These are phyloP conservation scores for Suillus paluster DNA, from an alignment of 768 basidiomycete species.

Conservation along the genomic window DNA sequence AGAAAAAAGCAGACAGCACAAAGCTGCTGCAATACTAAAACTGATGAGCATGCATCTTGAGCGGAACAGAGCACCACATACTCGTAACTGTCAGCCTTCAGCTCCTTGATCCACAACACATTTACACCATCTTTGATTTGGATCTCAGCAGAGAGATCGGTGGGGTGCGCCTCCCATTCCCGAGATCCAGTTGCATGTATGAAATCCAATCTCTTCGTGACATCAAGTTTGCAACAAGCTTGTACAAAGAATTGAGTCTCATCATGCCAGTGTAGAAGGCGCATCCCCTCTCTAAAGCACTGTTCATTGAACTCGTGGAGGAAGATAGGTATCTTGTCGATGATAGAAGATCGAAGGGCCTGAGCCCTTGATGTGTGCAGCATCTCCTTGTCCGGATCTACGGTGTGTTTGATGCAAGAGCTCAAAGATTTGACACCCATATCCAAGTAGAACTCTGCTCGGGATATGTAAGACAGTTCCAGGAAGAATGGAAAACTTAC, in stretches of 20 bases:
- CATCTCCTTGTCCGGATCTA: constrained; percentile 48
- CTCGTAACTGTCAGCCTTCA: constrained; percentile 86
- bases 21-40: constrained; percentile 75
- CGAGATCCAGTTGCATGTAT: constrained; percentile 31
- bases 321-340: constrained; percentile 85
- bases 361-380: constrained; percentile 37
- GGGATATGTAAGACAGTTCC: not conserved
- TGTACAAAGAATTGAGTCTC: constrained; percentile 66
- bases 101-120: constrained; percentile 70
- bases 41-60: constrained; percentile 10
- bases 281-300: constrained; percentile 47
- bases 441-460: constrained; percentile 65
- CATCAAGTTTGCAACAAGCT: constrained; percentile 60
- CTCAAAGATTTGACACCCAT: constrained; percentile 76
- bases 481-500: constrained; percentile 35
- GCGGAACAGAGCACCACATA: constrained; percentile 42
- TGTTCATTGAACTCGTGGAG: constrained; percentile 80
- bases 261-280: constrained; percentile 61
- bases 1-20: constrained; percentile 78
- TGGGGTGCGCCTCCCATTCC: constrained; percentile 35
- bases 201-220: constrained; percentile 60
- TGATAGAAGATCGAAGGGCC: constrained; percentile 60
- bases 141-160: constrained; percentile 68
- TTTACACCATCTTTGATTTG: constrained; percentile 47
- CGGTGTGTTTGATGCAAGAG: constrained; percentile 71